Evolutionary conservation across 106 monocot species (phyloP), one percentile per base, ranked within the genome.

Genomic region (Dendrobium nobile): DNA sequence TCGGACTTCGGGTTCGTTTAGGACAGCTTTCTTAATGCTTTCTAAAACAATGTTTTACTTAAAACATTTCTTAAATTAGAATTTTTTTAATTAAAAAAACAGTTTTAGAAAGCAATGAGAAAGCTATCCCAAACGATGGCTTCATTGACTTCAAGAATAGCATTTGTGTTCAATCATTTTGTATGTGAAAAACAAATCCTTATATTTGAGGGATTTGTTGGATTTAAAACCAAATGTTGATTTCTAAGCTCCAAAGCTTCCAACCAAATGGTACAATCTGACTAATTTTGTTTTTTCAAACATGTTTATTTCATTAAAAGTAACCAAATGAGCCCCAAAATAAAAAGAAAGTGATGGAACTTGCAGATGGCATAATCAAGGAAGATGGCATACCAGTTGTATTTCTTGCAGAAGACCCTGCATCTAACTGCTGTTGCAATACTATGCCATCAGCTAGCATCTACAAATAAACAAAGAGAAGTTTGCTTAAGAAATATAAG

Each of bases 341-440:
- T 27, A 26, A 67, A 26, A 67, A 27, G 2, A 26, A 67, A 27
- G 67, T 27, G 22, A 15, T 67, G 26, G 67, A 67, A 11, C 28
- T 70, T 70, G 13, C 15, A 37, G 11, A 70, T 13, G 70, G 33
- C 37, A 70, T 28, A 13, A 70, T 28, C 15, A 70, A 37, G 70
- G 37, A 70, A 70, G 31, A 70, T 33, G 15, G 24, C 70, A 15
- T 70, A 70, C 70, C 70, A 70, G 28, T 70, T 28, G 70, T 28
- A 10, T 37, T 70, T 70, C 70, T 70, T 37, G 70, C n/a, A 61
- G 61, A 2, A 22, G 19, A 4, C 61, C 61, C 61, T n/a, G 22
- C 70, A 28, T 70, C 70, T 70, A 33, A 15, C 70, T 70, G 70
- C 3, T 70, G 70, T 70, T 70, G 70, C 70, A 70, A 37, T 16